Evolutionary conservation across 306 rosid species (phyloP), one percentile per base, ranked within the genome.

Genomic region (Cucurbita argyrosperma): DNA sequence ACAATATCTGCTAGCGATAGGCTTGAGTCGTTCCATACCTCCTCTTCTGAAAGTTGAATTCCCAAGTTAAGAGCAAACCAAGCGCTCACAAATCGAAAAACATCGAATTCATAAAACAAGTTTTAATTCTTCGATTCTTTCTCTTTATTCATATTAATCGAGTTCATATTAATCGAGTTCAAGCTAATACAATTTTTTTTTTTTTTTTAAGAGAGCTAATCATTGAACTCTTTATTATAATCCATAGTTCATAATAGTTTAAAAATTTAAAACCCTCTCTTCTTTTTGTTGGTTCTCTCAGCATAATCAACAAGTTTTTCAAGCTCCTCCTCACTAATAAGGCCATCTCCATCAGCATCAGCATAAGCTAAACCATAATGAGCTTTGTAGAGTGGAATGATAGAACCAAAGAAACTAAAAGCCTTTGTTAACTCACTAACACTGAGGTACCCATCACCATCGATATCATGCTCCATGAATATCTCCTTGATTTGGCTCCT

Each of bases 321-420:
- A 42, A 80, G 74, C 3, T 76, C 80, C 3, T 76, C 62, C 11
- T 54, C 80, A 3, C 75, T 71, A 10, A 80, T 65, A 10, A 55
- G 74, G 1, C 83, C 77, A 39, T 80, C 83, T 47, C 61, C 58
- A 37, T 76, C 62, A 4, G 37, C 63, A 50, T 80, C 84, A 42
- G 60, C 60, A 15, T 46, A 45, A 37, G 8, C 23, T 6, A 75
- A 35, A 8, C 49, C 49, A 7, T 51, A 43, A 0, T 38, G 4
- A 40, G 50, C 61, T 49, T 42, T 51, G 45, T 14, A 49, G 50
- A 14, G 18, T 1, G 71, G 71, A 4, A 16, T 11, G 67, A 35
- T 2, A 15, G 71, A 60, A 70, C 68, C 68, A 0, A 74, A 53
- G 19, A 6, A 16, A 16, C 19, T 23, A 19, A 74, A 74, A 18